These are phyloP conservation scores for Terfezia claveryi DNA, from an alignment of 495 filamentous ascomycete species.

Conservation along the genomic window DNA sequence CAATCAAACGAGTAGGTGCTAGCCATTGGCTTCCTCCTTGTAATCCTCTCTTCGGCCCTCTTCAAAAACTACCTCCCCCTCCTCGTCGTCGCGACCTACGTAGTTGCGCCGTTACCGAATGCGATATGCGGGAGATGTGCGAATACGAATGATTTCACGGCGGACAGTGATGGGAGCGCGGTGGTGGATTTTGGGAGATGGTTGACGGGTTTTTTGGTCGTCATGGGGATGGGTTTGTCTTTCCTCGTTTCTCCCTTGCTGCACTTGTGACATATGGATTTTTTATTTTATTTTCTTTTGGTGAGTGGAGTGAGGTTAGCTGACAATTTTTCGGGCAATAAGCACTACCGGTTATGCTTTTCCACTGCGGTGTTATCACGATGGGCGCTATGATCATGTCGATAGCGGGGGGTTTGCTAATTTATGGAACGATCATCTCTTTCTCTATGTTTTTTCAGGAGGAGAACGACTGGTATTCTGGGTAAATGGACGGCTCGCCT, in stretches of 20 bases:
- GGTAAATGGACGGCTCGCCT: not conserved
- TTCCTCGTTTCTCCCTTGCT: not conserved
- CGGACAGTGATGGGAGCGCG: slow-evolving; percentile 52
- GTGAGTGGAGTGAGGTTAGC: slow-evolving; percentile 2
- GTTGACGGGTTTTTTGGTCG: slow-evolving; percentile 85
- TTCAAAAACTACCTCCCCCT: slow-evolving; percentile 83
- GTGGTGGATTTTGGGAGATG: slow-evolving; percentile 83
- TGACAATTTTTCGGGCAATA: not conserved
- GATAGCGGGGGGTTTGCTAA: slow-evolving; percentile 72
- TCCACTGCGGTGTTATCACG: slow-evolving; percentile 59
- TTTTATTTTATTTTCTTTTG: slow-evolving; percentile 2
- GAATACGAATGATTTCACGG: slow-evolving; percentile 90
- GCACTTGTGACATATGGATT: not conserved
- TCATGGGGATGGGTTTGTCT: slow-evolving; percentile 85
- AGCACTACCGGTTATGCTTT: slow-evolving; percentile 84
- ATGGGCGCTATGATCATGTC: slow-evolving; percentile 88
- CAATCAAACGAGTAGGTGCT: slow-evolving; percentile 38
- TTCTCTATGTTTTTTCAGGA: slow-evolving; percentile 98
- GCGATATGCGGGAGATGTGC: slow-evolving; percentile 75
- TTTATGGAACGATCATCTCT: slow-evolving; percentile 93
- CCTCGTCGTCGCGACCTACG: slow-evolving; percentile 85
- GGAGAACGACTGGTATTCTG: slow-evolving; percentile 46
- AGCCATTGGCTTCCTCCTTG: slow-evolving; percentile 94
- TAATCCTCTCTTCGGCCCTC: slow-evolving; percentile 91
- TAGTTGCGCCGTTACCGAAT: slow-evolving; percentile 84